These are phyloP conservation scores for Lathyrus tuberosus DNA, from an alignment of 306 rosid species.

Conservation along the genomic window DNA sequence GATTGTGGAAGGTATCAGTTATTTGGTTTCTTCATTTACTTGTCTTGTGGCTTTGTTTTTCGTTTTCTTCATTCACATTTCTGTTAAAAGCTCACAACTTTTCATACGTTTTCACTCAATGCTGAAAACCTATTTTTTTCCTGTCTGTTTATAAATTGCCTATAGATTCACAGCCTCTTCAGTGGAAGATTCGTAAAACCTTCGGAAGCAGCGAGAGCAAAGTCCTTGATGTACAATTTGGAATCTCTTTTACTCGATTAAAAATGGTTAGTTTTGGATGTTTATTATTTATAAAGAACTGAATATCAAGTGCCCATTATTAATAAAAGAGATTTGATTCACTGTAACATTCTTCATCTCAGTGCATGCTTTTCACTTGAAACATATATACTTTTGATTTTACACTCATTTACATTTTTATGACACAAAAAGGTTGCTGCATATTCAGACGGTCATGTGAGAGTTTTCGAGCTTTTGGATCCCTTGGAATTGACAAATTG, in stretches of 20 bases:
- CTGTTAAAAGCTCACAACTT: background rate
- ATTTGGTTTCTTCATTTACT: background rate
- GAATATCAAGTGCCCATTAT: background rate
- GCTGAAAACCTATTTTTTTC: background rate
- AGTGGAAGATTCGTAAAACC: slow-evolving; percentile 80
- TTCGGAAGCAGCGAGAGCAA: slow-evolving; percentile 60
- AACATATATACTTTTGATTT: slow-evolving; percentile 12
- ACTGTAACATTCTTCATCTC: slow-evolving; percentile 4
- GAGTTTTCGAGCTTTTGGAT: slow-evolving; percentile 73
- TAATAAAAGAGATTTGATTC: background rate
- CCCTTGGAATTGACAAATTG: slow-evolving; percentile 81
- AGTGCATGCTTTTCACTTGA: slow-evolving; percentile 16
- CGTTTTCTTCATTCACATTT: background rate
- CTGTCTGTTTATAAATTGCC: background rate
- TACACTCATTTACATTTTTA: slow-evolving; percentile 3
- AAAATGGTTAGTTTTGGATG: slow-evolving; percentile 66
- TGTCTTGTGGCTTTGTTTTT: background rate
- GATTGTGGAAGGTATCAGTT: slow-evolving; percentile 65
- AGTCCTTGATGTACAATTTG: slow-evolving; percentile 83
- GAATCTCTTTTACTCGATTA: slow-evolving; percentile 60
- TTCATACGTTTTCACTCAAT: background rate
- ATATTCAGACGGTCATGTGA: slow-evolving; percentile 72
- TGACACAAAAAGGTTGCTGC: slow-evolving; percentile 67
- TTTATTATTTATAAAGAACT: background rate
- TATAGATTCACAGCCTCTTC: slow-evolving; percentile 70